Evolutionary conservation across 345 rosid species (phyloP).

Genomic region (Carallia brachiata): DNA sequence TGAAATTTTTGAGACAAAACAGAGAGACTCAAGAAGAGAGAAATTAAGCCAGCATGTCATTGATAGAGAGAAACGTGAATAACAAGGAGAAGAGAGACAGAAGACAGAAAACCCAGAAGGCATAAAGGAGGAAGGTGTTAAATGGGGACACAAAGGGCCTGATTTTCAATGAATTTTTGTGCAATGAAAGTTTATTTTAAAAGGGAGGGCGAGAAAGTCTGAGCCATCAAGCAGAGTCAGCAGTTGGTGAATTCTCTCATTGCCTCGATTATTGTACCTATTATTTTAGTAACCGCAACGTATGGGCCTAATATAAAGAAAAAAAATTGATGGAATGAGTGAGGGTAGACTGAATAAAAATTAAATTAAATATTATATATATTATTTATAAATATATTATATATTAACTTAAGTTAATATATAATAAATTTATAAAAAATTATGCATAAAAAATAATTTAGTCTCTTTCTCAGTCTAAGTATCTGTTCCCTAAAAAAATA

Average conservation of each 20-base stretch:
- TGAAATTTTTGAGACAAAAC: not conserved
- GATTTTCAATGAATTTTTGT: constrained; percentile 19
- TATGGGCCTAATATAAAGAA: constrained; percentile 2
- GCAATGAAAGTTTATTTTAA: constrained; percentile 18
- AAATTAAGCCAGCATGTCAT: constrained; percentile 28
- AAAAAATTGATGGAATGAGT: too few species aligned
- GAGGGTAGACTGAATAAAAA: too few species aligned
- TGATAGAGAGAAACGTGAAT: constrained; percentile 1
- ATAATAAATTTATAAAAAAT: too few species aligned
- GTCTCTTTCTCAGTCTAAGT: too few species aligned
- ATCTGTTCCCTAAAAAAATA: too few species aligned
- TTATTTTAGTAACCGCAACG: constrained; percentile 11
- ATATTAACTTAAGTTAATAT: too few species aligned
- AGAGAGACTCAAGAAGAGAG: constrained; percentile 4
- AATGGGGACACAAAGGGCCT: constrained; percentile 10
- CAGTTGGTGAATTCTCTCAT: constrained; percentile 22
- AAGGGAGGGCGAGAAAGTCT: constrained; percentile 4
- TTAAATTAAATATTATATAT: too few species aligned
- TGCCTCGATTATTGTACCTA: constrained; percentile 12
- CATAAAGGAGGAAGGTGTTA: constrained; percentile 17
- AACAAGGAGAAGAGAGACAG: constrained; percentile 27
- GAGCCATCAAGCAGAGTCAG: not conserved
- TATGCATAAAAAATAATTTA: too few species aligned
- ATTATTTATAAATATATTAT: too few species aligned
- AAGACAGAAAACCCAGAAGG: constrained; percentile 16